Percentiles rank a stretch among this genome's conserved stretches.
Evolutionary conservation across 495 filamentous ascomycete species (phyloP).

Genomic region (Xylaria flabelliformis): DNA sequence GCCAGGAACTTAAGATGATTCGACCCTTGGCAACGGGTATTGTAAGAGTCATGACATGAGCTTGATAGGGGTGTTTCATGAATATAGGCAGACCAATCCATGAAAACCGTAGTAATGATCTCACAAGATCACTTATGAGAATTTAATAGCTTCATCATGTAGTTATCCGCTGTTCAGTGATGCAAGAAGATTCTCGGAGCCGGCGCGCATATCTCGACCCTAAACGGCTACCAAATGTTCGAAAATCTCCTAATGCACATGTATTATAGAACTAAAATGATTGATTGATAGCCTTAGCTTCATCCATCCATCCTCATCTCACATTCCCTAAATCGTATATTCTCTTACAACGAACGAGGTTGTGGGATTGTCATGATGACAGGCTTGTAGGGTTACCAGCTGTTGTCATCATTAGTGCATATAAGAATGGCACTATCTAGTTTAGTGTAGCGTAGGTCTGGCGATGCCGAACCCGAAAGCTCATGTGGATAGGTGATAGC

Average conservation of each 20-base stretch:
- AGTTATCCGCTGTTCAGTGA: background rate
- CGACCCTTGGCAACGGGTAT: constrained; percentile 17
- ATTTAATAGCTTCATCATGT: constrained; percentile 8
- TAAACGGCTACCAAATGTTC: background rate
- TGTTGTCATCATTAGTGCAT: constrained; percentile 22
- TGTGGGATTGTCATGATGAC: constrained; percentile 21
- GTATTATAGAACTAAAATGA: background rate
- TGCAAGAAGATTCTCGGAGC: background rate
- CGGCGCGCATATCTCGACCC: constrained; percentile 8
- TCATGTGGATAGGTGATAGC: background rate
- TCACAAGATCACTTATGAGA: background rate
- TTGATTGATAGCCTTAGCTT: background rate
- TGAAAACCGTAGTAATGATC: background rate
- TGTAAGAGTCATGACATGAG: constrained; percentile 20
- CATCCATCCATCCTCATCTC: background rate
- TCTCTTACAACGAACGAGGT: background rate
- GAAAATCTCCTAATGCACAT: background rate
- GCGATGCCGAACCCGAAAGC: constrained; percentile 11
- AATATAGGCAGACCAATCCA: background rate
- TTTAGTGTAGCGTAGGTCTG: background rate
- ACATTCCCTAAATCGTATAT: background rate
- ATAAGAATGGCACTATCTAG: background rate
- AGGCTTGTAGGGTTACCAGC: constrained; percentile 1
- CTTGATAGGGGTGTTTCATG: constrained; percentile 3
- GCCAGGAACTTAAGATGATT: constrained; percentile 19